phyloP scores from a whole-genome alignment of 805 yeast species.

The Helenozyma baotianmanensis region DNA sequence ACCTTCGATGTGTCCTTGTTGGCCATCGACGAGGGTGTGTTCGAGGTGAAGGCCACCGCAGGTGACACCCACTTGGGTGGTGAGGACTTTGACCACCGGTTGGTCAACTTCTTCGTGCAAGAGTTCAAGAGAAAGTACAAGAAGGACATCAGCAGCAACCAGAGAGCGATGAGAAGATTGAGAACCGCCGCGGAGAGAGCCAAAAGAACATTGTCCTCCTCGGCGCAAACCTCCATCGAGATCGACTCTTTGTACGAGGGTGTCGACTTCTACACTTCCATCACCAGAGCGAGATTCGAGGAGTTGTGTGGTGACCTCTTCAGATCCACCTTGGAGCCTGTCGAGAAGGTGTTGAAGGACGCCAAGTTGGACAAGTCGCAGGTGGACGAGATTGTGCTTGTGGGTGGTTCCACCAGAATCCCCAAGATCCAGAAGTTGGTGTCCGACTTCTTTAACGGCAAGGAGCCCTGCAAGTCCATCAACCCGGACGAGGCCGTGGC shows the following conservation, averaged over 20 bases:
- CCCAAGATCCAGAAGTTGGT: conserved; percentile 95
- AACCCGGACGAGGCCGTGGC: conserved; percentile 99
- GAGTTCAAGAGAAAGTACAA: conserved; percentile 98
- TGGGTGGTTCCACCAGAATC: conserved; percentile 98
- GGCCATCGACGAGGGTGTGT: conserved; percentile 86
- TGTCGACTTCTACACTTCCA: conserved; percentile 91
- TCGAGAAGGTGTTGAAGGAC: conserved; percentile 90
- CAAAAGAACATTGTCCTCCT: conserved; percentile 95
- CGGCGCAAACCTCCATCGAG: conserved; percentile 92
- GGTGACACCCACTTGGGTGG: conserved; percentile 73
- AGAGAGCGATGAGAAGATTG: conserved; percentile 96
- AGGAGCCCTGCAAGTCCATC: conserved; percentile 93
- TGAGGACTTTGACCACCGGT: conserved; percentile 97
- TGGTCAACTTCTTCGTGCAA: conserved; percentile 86
- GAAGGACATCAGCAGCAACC: conserved; percentile 89
- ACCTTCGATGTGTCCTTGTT: conserved; percentile 89
- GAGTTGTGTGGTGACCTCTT: conserved; percentile 91
- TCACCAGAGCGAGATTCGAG: conserved; percentile 97
- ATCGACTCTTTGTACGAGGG: conserved; percentile 94
- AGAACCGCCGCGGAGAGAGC: conserved; percentile 99
- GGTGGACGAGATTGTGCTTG: conserved; percentile 88
- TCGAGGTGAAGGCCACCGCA: conserved; percentile 88
- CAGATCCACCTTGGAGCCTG: conserved; percentile 92
- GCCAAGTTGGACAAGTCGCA: conserved; percentile 85
- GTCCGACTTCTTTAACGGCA: conserved; percentile 94